Evolutionary conservation across 441 rosid genomes (phyloP), one percentile per base, ranked within the genome.

Genomic region (Omphalea diandra): DNA sequence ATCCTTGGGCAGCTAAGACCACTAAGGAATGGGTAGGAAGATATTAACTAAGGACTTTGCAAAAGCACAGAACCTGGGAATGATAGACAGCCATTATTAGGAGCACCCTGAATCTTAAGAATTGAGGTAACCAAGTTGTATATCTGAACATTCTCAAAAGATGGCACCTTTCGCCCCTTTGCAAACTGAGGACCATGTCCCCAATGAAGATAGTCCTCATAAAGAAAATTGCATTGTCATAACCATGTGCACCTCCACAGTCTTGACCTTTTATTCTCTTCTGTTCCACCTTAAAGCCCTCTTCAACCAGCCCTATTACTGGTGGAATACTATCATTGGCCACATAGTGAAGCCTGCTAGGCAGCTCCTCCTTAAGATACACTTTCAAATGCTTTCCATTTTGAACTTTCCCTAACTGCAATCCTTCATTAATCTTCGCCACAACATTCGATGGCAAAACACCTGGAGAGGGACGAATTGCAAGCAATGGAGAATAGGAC

Each of bases 201-300:
- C 91, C 96, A 9, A 94, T 85, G 75, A 92, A 94, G 76, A 94
- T 89, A 40, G 94, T 82, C 73, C 98, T 85, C 98, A 94, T 94
- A 10, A 98, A 94, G 83, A 94, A 94, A 74, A 92, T n/a, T 0
- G 88, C 89, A 77, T 92, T 92, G 72, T 94, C 98, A 74, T 94
- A 94, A 7, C 99, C 98, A 24, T 94, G 98, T 6, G 86, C 83
- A 68, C 99, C 99, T 65, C 97, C 98, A 60, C 97, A 94, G 65
- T 92, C 99, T 61, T 86, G 79, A 5, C 31, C 75, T 24, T 76
- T 65, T 32, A 77, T 81, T 47, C 76, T 78, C 82, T 80, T 83
- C 82, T 81, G 91, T 75, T 89, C 93, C 58, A 94, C 94, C 83
- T 76, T 87, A 73, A 73, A 92, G 0, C 97, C 88, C 73, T 94